Conservation (phyloP, 129 eudicot species). For the Calendula officinalis region DNA sequence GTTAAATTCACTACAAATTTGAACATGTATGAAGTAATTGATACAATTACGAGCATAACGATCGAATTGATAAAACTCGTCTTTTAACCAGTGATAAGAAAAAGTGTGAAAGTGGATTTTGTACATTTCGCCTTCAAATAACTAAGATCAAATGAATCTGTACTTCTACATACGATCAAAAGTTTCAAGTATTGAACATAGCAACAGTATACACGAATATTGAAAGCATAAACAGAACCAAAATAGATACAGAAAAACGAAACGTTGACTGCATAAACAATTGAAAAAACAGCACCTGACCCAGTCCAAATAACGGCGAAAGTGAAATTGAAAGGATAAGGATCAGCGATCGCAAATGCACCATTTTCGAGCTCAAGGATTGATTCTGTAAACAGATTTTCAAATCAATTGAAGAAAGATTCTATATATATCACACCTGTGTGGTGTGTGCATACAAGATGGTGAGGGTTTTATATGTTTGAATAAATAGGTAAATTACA, state of each 20-base stretch:
- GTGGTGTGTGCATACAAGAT: background rate
- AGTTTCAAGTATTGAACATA: slow-evolving; percentile 6
- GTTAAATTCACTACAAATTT: background rate
- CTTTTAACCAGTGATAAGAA: background rate
- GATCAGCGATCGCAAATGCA: slow-evolving; percentile 25
- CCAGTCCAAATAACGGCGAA: slow-evolving; percentile 13
- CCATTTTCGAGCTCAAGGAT: slow-evolving; percentile 22
- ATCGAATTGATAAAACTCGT: background rate
- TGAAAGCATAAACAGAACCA: background rate
- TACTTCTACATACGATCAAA: background rate
- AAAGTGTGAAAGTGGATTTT: background rate
- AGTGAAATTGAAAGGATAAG: slow-evolving; percentile 22
- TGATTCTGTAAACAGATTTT: slow-evolving; percentile 19
- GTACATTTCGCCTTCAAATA: background rate
- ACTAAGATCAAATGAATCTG: slow-evolving; percentile 6
- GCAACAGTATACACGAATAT: background rate
- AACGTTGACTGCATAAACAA: slow-evolving; percentile 6
- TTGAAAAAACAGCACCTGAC: slow-evolving; percentile 29
- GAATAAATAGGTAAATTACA: background rate
- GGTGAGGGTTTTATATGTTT: background rate
- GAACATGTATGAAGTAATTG: slow-evolving; percentile 4
- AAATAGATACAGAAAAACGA: slow-evolving; percentile 3
- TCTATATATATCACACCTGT: background rate
- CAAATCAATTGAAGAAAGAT: background rate
- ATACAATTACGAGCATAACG: background rate